A percentile compares a stretch with the other conserved stretches of the same genome.
phyloP scores from a whole-genome alignment of 805 yeast species.

The Wickerhamiella brachini region DNA sequence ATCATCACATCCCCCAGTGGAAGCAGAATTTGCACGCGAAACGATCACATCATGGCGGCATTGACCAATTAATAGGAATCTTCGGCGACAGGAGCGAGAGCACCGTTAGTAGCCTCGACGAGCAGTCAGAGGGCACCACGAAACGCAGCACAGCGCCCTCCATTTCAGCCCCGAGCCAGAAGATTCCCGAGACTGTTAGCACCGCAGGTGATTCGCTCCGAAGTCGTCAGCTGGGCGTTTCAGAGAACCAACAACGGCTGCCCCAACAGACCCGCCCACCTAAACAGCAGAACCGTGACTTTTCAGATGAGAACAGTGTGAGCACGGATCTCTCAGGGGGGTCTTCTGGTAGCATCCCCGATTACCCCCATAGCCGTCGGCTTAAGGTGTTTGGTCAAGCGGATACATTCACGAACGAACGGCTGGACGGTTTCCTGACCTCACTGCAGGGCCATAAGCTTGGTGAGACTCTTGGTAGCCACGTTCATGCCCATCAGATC shows the following conservation, averaged over 20 bases:
- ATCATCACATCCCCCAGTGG: neutral
- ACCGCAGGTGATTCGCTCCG: too few species aligned
- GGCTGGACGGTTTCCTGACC: constrained; percentile 14
- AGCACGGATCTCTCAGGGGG: neutral
- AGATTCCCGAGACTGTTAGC: too few species aligned
- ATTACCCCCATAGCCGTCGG: constrained; percentile 9
- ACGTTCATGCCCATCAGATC: too few species aligned
- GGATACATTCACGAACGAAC: constrained; percentile 18
- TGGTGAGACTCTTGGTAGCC: neutral
- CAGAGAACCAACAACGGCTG: too few species aligned
- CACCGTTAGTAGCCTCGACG: neutral
- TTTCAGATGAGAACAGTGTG: neutral
- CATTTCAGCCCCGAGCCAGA: too few species aligned
- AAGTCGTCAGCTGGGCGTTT: too few species aligned
- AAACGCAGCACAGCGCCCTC: too few species aligned
- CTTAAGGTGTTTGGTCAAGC: constrained; percentile 16
- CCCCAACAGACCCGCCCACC: too few species aligned
- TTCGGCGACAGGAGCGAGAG: neutral
- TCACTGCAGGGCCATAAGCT: constrained; percentile 8
- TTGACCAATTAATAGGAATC: neutral
- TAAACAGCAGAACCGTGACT: too few species aligned
- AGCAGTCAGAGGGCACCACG: neutral
- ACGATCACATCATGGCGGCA: neutral
- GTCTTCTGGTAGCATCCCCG: constrained; percentile 2
- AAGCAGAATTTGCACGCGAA: neutral